Percentiles rank a stretch among this genome's conserved stretches.
Evolutionary conservation across 2,329 filamentous ascomycete species (phyloP).

Genomic region (Ascochyta pisi): DNA sequence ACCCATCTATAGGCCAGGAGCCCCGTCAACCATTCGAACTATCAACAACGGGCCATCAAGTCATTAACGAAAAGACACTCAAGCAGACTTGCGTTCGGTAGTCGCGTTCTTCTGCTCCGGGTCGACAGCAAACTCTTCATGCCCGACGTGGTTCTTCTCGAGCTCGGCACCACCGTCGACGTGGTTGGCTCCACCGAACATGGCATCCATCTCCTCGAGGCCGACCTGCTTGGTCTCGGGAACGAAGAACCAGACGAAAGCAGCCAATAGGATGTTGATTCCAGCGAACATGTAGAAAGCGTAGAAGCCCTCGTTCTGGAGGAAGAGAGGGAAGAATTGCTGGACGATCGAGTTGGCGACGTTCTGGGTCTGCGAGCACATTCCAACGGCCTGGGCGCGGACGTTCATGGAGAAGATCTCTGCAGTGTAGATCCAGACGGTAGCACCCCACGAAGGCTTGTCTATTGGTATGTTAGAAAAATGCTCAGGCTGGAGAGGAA

Average conservation of each 20-base stretch:
- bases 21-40: not conserved
- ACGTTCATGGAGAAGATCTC: conserved; percentile 76
- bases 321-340: conserved; percentile 74
- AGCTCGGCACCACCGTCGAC: conserved; percentile 62
- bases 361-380: conserved; percentile 65
- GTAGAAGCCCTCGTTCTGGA: conserved; percentile 64
- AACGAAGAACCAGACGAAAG: conserved; percentile 53
- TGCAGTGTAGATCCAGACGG: conserved; percentile 74
- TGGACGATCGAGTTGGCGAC: conserved; percentile 72
- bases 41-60: not conserved
- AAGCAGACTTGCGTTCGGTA: conserved; percentile 18
- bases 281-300: conserved; percentile 64
- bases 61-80: not conserved
- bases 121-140: conserved; percentile 31
- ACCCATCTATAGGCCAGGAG: not conserved
- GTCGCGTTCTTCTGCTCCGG: conserved; percentile 29
- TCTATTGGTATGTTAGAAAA: conserved; percentile 51
- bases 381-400: conserved; percentile 73
- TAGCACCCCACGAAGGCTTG: conserved; percentile 74
- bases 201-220: conserved; percentile 63
- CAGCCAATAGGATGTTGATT: conserved; percentile 51
- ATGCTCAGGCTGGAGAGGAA: not conserved
- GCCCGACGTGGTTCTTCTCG: conserved; percentile 46
- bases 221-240: conserved; percentile 55
- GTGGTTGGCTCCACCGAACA: conserved; percentile 65